Evolutionary conservation across 345 rosid species (phyloP), one percentile per base, ranked within the genome.

Genomic region (Citropsis articulata): DNA sequence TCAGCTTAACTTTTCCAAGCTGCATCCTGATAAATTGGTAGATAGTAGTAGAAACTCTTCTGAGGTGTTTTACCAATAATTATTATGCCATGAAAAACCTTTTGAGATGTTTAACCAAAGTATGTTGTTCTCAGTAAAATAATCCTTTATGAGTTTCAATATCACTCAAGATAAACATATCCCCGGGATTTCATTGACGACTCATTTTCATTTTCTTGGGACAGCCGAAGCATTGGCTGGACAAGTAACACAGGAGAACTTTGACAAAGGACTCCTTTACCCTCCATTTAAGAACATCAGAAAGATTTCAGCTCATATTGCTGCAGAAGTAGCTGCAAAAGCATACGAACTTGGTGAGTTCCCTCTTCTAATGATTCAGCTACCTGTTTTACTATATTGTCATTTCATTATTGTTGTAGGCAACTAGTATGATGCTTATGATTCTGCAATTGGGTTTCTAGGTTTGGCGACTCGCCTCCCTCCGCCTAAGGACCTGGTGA

Each of bases 201-300:
- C 57, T 53, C 22, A 62, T 27, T 24, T 69, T 5, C 59, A 22
- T 18, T 5, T 76, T 70, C 28, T 75, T 56, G 70, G 72, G 66
- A 73, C 90, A 92, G 97, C 98, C 69, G 97, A 93, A 88, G 97
- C 99, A 60, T 83, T 95, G 87, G 98, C 99, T 71, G 84, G 86
- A 30, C 82, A 95, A 84, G 93, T 93, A 73, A 88, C 81, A 16
- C 90, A 86, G 84, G 98, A 95, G 72, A 84, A 95, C 87, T 90
- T 86, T 38, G 93, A 92, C 79, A 90, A 90, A 77, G 97, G 99
- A 67, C 93, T 91, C 64, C 81, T 95, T 69, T 93, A 82, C 85
- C 99, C 99, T 10, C 98, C 99, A 55, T 92, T 95, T 74, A 83
- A 80, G 66, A 84, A 90, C 85, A 95, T 93, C 83, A 90, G 99